Conservation (phyloP, 495 filamentous ascomycete species). For the Pyrenula massariospora region DNA sequence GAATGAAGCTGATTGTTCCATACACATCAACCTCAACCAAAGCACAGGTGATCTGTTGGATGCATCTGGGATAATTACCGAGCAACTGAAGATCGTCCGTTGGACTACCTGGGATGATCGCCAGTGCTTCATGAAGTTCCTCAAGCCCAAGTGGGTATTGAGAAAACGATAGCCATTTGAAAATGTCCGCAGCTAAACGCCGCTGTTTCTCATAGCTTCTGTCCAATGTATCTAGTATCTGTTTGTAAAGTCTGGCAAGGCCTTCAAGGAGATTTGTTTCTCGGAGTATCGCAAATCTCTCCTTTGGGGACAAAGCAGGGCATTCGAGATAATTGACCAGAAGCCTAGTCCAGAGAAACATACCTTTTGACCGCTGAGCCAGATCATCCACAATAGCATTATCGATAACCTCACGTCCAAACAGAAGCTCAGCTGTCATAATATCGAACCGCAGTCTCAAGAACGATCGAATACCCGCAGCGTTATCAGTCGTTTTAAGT, state of each 20-base stretch:
- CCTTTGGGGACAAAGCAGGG: neutral
- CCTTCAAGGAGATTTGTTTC: neutral
- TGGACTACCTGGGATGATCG: neutral
- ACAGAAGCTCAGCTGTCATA: neutral
- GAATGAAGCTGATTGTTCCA: neutral
- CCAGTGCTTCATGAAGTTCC: neutral
- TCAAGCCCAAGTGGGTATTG: neutral
- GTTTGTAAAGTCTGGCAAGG: neutral
- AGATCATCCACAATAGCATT: neutral
- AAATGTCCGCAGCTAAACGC: neutral
- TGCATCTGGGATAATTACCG: neutral
- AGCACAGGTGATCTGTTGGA: neutral
- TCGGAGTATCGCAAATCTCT: neutral
- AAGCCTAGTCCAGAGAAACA: neutral
- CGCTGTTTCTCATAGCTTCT: neutral
- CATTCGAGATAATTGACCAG: neutral
- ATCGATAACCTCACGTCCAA: neutral
- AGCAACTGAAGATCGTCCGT: neutral
- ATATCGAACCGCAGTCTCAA: neutral
- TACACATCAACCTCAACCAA: neutral
- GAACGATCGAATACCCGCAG: neutral
- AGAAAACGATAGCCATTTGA: neutral
- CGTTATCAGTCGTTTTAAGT: neutral
- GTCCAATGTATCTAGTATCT: neutral
- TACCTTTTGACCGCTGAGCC: neutral